Conservation (phyloP, 2,329 filamentous ascomycete species). For the Xylaria arbuscula region DNA sequence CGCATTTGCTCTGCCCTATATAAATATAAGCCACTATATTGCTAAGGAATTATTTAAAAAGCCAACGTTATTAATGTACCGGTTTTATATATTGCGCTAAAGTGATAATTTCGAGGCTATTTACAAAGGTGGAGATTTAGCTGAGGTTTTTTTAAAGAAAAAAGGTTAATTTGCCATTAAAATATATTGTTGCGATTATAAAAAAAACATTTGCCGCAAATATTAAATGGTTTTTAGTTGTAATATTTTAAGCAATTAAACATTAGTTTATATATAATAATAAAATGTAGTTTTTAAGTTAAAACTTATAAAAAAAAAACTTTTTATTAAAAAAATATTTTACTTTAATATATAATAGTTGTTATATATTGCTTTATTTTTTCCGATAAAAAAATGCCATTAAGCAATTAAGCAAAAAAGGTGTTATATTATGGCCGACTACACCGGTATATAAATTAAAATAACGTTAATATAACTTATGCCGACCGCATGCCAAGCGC, state of each 20-base stretch:
- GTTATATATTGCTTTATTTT: too few relatives aligned
- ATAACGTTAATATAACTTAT: too few relatives aligned
- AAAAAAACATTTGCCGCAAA: neutral
- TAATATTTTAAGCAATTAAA: conserved; percentile 1
- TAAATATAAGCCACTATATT: conserved; percentile 1
- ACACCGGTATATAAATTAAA: too few relatives aligned
- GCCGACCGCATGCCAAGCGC: too few relatives aligned
- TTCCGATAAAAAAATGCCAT: too few relatives aligned
- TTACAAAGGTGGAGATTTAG: neutral
- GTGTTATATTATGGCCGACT: too few relatives aligned
- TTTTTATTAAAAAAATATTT: too few relatives aligned
- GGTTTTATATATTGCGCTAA: neutral
- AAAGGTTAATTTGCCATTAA: neutral
- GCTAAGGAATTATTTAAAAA: neutral
- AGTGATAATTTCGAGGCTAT: conserved; percentile 1
- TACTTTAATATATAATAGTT: too few relatives aligned
- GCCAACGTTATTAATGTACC: neutral
- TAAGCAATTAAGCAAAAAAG: too few relatives aligned
- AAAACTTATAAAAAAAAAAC: too few relatives aligned
- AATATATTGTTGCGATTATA: neutral
- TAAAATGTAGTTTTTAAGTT: neutral
- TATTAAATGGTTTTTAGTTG: neutral
- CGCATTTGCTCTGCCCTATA: neutral
- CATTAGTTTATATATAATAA: neutral
- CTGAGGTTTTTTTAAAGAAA: neutral